Base-by-base conservation (phyloP, 139 green algal genomes). In the Volvox reticuliferus region DNA sequence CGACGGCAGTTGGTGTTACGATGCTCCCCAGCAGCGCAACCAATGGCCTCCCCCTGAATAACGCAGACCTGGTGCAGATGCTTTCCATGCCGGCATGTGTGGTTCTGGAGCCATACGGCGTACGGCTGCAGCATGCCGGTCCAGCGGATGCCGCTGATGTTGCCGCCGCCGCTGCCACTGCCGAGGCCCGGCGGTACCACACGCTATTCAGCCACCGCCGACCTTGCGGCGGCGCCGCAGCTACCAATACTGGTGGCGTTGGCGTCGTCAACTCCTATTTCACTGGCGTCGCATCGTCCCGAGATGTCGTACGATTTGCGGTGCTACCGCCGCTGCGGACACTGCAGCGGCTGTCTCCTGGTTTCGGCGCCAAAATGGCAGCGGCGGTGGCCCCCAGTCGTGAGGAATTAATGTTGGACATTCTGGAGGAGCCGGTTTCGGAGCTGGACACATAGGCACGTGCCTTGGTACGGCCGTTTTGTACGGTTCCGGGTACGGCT, bases 271-370 rank as follows among this genome's bases (percentile, higher is more conserved):
- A 65, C 35, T 9, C 65, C 82, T 5, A 55, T 55, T 55, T 44
- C 69, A 90, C 86, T 17, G 86, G 86, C 20, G 50, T 90, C 20
- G 14, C 85, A 2, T 65, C 32, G 12, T 12, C 20, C 30, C 26
- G 84, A 0, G 73, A 18, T 32, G 86, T 90, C 30, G 26, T 90
- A 32, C 86, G 86, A 17, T 90, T 77, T 55, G 86, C 86, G n/a
- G 86, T 90, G 69, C 86, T 90, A 69, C 86, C 86, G 86, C 86
- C 86, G 19, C 71, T 90, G 30, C 30, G 50, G 20, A 22, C 30
- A 55, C 86, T 90, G 86, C 73, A 36, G 50, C 50, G 50, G 50
- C 1, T 22, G 17, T 84, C 73, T 21, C 71, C 86, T 5, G 86
- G 86, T n/a, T 90, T 75, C 20, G 50, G 6, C 35, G 71, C 86